These are phyloP conservation scores for Candida sp. DNA, from an alignment of 1,139 yeast genomes.

Conservation along the genomic window DNA sequence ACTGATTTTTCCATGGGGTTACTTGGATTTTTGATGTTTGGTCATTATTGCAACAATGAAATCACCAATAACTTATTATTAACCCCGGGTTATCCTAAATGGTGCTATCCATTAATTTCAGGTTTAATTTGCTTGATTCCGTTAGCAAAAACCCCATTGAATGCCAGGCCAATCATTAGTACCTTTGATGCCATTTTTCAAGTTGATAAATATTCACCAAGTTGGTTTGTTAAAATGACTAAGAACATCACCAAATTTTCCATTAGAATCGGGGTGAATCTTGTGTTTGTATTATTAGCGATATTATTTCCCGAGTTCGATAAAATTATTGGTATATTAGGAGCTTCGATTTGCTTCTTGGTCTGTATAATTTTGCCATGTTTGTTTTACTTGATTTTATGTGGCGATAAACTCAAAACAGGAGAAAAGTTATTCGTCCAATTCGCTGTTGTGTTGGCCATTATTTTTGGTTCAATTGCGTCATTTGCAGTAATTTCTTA, in stretches of 20 bases:
- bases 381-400: slow-evolving; percentile 45
- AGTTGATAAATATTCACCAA: slow-evolving; percentile 11
- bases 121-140: slow-evolving; percentile 79
- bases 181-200: slow-evolving; percentile 43
- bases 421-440: slow-evolving; percentile 21
- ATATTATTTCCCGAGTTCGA: slow-evolving; percentile 59
- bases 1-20: slow-evolving; percentile 78
- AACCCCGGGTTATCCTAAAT: slow-evolving; percentile 70
- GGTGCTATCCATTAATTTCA: slow-evolving; percentile 63
- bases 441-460: slow-evolving; percentile 20
- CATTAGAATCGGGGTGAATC: slow-evolving; percentile 46
- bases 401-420: slow-evolving; percentile 18
- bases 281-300: slow-evolving; percentile 47
- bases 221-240: slow-evolving; percentile 8
- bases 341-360: slow-evolving; percentile 55
- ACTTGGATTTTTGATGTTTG: slow-evolving; percentile 88
- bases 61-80: slow-evolving; percentile 73
- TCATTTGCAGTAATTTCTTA: slow-evolving; percentile 37
- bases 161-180: slow-evolving; percentile 82
- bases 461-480: slow-evolving; percentile 29
- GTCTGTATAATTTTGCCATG: slow-evolving; percentile 58
- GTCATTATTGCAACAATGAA: slow-evolving; percentile 70
- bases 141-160: slow-evolving; percentile 81
- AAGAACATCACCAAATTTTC: slow-evolving; percentile 14
- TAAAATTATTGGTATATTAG: slow-evolving; percentile 52